Evolutionary conservation across 1,139 yeast genomes (phyloP).

Genomic region (Candida tropicalis): DNA sequence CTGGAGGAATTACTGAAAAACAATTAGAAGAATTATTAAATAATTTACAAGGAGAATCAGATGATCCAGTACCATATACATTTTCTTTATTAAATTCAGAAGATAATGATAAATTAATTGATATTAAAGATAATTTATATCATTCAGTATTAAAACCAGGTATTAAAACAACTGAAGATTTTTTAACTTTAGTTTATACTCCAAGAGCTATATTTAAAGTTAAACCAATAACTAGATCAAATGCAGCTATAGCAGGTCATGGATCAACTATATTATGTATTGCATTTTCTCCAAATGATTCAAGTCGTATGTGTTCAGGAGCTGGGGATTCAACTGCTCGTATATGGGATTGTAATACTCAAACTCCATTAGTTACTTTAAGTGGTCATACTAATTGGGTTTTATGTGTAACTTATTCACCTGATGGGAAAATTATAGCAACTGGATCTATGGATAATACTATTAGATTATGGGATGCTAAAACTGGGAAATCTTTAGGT

Average conservation of each 20-base stretch:
- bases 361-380: slow-evolving; percentile 81
- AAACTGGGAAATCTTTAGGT: slow-evolving; percentile 75
- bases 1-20: slow-evolving; percentile 82
- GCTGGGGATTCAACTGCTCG: slow-evolving; percentile 98
- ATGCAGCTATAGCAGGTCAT: slow-evolving; percentile 94
- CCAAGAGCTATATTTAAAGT: slow-evolving; percentile 97
- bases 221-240: slow-evolving; percentile 85
- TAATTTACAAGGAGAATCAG: slow-evolving; percentile 63
- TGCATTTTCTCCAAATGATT: slow-evolving; percentile 90
- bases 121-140: slow-evolving; percentile 77
- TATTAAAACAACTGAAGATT: slow-evolving; percentile 88
- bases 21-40: slow-evolving; percentile 89
- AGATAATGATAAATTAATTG: slow-evolving; percentile 53
- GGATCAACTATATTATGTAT: slow-evolving; percentile 91
- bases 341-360: slow-evolving; percentile 96
- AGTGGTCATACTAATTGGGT: slow-evolving; percentile 94
- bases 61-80: slow-evolving; percentile 89
- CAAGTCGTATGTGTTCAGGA: slow-evolving; percentile 89
- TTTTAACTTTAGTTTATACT: slow-evolving; percentile 84
- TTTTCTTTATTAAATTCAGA: slow-evolving; percentile 65
- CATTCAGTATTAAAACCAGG: slow-evolving; percentile 83
- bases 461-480: slow-evolving; percentile 83
- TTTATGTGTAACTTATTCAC: slow-evolving; percentile 89
- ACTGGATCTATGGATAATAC: slow-evolving; percentile 97
- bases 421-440: slow-evolving; percentile 88